Evolutionary conservation across 164 flowering plant genomes (phyloP).

Genomic region (Buxus sempervirens): DNA sequence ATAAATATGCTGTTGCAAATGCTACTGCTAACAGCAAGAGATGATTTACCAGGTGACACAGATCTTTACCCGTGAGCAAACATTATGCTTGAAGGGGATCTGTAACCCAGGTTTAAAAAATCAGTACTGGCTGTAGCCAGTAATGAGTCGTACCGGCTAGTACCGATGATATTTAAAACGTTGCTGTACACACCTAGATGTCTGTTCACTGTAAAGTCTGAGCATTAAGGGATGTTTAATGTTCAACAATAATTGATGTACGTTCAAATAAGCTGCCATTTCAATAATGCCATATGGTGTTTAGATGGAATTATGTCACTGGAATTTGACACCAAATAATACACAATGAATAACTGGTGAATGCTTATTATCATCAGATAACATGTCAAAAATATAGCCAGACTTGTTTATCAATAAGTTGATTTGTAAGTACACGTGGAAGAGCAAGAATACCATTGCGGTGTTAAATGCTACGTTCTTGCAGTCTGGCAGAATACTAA

Average conservation of each 20-base stretch:
- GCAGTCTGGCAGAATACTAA: slow-evolving; percentile 97
- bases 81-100: no score
- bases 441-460: slow-evolving; percentile 63
- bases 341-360: neutral
- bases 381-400: neutral
- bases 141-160: no score
- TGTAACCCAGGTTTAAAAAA: no score
- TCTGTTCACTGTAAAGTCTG: neutral
- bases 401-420: neutral
- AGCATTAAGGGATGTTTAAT: neutral
- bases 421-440: neutral
- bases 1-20: neutral
- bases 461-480: slow-evolving; percentile 85
- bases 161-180: no score
- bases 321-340: neutral
- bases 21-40: neutral
- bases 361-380: neutral
- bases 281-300: neutral
- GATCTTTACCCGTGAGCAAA: no score
- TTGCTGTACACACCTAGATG: neutral
- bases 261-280: neutral
- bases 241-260: neutral
- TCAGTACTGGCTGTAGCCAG: no score
- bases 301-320: neutral
- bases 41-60: no score